Evolutionary conservation across 2,329 filamentous ascomycete genomes (phyloP).

Genomic region (Arthroderma sp.): DNA sequence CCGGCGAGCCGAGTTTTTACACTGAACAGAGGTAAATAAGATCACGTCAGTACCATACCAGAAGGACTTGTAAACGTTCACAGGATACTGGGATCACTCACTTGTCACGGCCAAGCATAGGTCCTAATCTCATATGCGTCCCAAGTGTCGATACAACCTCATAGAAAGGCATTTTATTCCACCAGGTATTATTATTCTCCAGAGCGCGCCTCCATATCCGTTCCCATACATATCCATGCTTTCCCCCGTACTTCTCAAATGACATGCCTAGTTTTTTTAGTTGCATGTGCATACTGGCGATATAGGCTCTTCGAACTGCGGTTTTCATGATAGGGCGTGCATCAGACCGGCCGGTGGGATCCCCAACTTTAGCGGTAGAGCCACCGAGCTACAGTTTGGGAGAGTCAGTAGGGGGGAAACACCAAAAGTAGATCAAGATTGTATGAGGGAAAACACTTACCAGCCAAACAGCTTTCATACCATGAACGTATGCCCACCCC

Average conservation of each 20-base stretch:
- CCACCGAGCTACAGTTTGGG: conserved; percentile 29
- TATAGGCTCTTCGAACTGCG: conserved; percentile 32
- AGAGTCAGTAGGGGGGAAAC: not conserved
- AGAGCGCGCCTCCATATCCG: conserved; percentile 56
- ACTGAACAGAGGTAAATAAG: conserved; percentile 25
- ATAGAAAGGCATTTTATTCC: conserved; percentile 55
- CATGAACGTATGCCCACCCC: conserved; percentile 37
- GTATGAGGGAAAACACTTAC: conserved; percentile 19
- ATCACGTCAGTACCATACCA: not conserved
- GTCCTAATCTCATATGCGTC: conserved; percentile 59
- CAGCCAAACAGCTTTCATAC: conserved; percentile 32
- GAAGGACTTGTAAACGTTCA: not conserved
- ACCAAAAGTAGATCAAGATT: not conserved
- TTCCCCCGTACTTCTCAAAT: conserved; percentile 51
- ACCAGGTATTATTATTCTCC: conserved; percentile 75
- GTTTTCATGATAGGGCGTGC: conserved; percentile 25
- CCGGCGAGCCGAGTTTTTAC: conserved; percentile 77
- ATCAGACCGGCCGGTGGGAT: conserved; percentile 33
- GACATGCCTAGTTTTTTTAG: conserved; percentile 56
- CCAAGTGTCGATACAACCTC: conserved; percentile 67
- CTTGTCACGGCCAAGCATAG: conserved; percentile 83
- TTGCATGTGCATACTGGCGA: conserved; percentile 37
- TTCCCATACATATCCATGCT: conserved; percentile 50
- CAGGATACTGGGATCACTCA: conserved; percentile 34
- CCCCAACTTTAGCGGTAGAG: conserved; percentile 33